Evolutionary conservation across 495 filamentous ascomycete species (phyloP).

Genomic region (Penicillium malachiteum): DNA sequence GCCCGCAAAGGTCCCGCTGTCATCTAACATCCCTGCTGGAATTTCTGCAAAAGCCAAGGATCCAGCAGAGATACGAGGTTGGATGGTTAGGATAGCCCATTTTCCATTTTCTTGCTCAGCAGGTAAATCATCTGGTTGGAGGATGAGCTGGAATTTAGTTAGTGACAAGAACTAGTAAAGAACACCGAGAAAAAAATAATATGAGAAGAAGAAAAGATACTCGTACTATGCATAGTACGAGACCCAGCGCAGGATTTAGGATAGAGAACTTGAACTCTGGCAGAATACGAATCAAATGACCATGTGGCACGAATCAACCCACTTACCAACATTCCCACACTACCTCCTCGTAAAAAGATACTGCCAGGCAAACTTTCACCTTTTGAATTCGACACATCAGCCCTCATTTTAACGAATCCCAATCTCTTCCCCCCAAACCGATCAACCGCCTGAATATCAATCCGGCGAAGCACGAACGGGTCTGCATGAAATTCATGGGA

Average conservation of each 20-base stretch:
- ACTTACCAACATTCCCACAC: slow-evolving; percentile 75
- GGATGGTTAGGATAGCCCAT: slow-evolving; percentile 74
- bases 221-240: not conserved
- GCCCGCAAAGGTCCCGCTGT: slow-evolving; percentile 70
- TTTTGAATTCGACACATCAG: slow-evolving; percentile 59
- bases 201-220: not conserved
- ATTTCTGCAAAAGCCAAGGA: slow-evolving; percentile 75
- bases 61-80: slow-evolving; percentile 78
- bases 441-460: slow-evolving; percentile 74
- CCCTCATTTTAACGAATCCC: slow-evolving; percentile 77
- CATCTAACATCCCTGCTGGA: slow-evolving; percentile 89
- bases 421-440: slow-evolving; percentile 62
- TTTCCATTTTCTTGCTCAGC: slow-evolving; percentile 47
- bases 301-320: not conserved
- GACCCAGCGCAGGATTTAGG: not conserved
- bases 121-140: slow-evolving; percentile 67
- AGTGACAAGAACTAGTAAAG: not conserved
- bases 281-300: not conserved
- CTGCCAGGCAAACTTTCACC: slow-evolving; percentile 71
- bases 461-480: slow-evolving; percentile 67
- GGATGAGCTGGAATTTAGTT: slow-evolving; percentile 47
- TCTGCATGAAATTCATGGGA: slow-evolving; percentile 68
- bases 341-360: slow-evolving; percentile 77
- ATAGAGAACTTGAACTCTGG: too few relatives aligned
- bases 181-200: not conserved